These are phyloP conservation scores for Jackrogersella multiformis DNA, from an alignment of 495 filamentous ascomycete species.

Conservation along the genomic window DNA sequence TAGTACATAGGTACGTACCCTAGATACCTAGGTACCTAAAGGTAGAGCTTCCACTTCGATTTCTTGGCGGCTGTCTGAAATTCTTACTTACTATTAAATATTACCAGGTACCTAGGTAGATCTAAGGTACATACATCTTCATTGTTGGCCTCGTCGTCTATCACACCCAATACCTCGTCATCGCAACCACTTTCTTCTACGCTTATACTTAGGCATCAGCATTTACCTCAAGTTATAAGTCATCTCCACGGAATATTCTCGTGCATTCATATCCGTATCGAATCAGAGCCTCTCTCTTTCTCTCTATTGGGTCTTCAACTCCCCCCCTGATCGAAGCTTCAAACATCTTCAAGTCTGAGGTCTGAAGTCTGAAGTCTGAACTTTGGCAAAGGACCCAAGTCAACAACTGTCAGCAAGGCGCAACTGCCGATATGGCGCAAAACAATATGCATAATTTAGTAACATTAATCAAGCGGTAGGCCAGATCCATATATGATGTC, in stretches of 20 bases:
- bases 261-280: background rate
- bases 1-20: too few relatives aligned
- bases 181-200: conserved; percentile 1
- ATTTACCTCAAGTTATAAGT: conserved; percentile 27
- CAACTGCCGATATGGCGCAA: conserved; percentile 57
- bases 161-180: conserved; percentile 14
- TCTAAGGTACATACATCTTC: background rate
- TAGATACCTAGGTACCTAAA: conserved; percentile 3
- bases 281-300: conserved; percentile 12
- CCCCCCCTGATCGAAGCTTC: conserved; percentile 29
- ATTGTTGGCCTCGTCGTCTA: conserved; percentile 23
- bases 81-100: conserved; percentile 13
- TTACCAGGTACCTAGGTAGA: background rate
- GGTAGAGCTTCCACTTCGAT: conserved; percentile 2
- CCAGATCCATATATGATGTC: background rate
- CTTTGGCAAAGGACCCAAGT: background rate
- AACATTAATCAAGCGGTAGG: conserved; percentile 97
- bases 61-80: conserved; percentile 38
- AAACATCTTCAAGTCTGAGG: conserved; percentile 12
- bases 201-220: conserved; percentile 31
- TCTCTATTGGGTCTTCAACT: background rate
- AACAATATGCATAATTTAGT: conserved; percentile 94
- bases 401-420: background rate
- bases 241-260: background rate
- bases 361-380: too few relatives aligned